Evolutionary conservation across 2,329 filamentous ascomycete species (phyloP).

Genomic region (Penicillium sp.): DNA sequence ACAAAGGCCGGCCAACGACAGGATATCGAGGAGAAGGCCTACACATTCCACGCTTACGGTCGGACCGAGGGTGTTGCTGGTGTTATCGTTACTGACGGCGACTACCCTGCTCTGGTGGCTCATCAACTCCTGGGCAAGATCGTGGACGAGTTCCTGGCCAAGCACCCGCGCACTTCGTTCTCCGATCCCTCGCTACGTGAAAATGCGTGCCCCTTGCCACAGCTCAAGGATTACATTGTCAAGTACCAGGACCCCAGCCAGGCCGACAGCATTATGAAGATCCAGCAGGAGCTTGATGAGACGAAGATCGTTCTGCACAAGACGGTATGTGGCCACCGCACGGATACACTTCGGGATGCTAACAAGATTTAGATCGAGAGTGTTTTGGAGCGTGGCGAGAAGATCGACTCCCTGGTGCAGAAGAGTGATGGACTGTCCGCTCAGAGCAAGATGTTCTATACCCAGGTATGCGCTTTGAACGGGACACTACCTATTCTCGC

Average conservation of each 20-base stretch:
- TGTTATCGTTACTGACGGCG: conserved; percentile 75
- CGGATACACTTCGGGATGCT: conserved; percentile 41
- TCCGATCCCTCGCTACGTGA: conserved; percentile 52
- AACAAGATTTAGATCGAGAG: conserved; percentile 30
- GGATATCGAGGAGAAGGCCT: conserved; percentile 66
- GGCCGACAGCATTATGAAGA: conserved; percentile 91
- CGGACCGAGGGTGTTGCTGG: conserved; percentile 70
- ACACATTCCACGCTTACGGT: conserved; percentile 72
- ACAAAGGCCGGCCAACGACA: conserved; percentile 80
- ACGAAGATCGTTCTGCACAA: conserved; percentile 97
- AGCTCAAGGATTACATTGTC: conserved; percentile 75
- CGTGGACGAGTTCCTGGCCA: conserved; percentile 80
- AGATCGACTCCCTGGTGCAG: conserved; percentile 89
- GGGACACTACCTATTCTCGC: neutral
- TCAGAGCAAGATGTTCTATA: conserved; percentile 98
- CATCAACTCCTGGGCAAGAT: conserved; percentile 86
- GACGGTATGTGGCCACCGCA: conserved; percentile 68
- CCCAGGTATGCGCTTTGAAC: conserved; percentile 51
- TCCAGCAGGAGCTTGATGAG: conserved; percentile 95
- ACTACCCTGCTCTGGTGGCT: conserved; percentile 76
- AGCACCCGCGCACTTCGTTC: conserved; percentile 72
- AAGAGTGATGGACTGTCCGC: conserved; percentile 90
- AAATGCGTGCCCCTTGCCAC: conserved; percentile 63
- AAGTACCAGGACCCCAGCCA: conserved; percentile 86
- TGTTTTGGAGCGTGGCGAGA: conserved; percentile 82